Conservation (phyloP, 2,329 filamentous ascomycete genomes). For the Colletotrichum graminicola region DNA sequence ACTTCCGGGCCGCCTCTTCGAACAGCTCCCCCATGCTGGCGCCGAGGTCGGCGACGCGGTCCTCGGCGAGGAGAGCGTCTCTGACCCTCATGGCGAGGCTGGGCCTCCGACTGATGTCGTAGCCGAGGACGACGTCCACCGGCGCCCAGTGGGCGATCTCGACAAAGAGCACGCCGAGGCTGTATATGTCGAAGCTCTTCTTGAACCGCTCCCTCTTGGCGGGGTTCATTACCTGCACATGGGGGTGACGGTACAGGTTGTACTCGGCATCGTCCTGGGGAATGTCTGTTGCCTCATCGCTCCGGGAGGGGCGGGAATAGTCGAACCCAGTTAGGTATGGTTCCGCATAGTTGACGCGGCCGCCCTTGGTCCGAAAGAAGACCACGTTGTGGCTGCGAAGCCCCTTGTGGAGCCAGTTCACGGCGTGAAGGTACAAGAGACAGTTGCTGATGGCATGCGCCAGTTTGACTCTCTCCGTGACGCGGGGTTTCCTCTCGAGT, state of each 20-base stretch:
- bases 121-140: conserved; percentile 57
- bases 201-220: conserved; percentile 54
- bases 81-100: conserved; percentile 54
- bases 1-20: conserved; percentile 53
- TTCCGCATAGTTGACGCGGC: conserved; percentile 53
- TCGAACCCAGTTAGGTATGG: conserved; percentile 67
- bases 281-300: conserved; percentile 64
- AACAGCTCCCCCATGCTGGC: conserved; percentile 56
- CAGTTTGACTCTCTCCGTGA: conserved; percentile 64
- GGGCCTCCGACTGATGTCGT: conserved; percentile 54
- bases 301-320: conserved; percentile 63
- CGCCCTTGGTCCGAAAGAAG: conserved; percentile 58
- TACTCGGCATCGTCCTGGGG: conserved; percentile 58
- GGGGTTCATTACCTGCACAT: conserved; percentile 53
- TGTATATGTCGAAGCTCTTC: conserved; percentile 67
- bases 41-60: conserved; percentile 51
- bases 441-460: conserved; percentile 65
- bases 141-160: conserved; percentile 67
- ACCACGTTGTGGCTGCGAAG: conserved; percentile 66
- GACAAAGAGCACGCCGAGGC: conserved; percentile 63
- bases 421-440: conserved; percentile 66
- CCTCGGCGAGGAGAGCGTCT: conserved; percentile 48
- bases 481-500: conserved; percentile 57
- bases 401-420: conserved; percentile 70
- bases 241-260: conserved; percentile 65